A percentile compares a stretch with the other conserved stretches of the same genome.
phyloP scores from a whole-genome alignment of 805 yeast species.

The Grigorovia yakushimaensis region DNA sequence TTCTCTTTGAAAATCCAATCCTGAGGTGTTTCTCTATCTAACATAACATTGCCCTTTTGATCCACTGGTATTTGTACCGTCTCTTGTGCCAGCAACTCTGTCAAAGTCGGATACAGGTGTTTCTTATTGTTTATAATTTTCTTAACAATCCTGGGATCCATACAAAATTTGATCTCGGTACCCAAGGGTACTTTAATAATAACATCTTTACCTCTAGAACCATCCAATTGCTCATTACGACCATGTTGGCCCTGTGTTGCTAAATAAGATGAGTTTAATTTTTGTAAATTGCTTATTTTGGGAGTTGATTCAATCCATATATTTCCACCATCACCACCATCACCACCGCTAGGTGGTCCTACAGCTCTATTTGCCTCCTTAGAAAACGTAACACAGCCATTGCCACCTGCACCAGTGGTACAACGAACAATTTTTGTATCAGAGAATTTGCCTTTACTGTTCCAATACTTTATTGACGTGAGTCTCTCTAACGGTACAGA shows the following conservation, averaged over 20 bases:
- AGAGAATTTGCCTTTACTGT: constrained; percentile 31
- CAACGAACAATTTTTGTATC: constrained; percentile 64
- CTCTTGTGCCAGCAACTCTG: constrained; percentile 4
- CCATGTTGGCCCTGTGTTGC: constrained; percentile 73
- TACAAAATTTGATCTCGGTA: constrained; percentile 76
- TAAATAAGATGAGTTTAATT: constrained; percentile 51
- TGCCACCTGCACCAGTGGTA: constrained; percentile 77
- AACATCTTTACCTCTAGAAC: constrained; percentile 72
- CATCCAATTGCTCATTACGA: constrained; percentile 68
- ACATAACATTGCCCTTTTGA: constrained; percentile 12
- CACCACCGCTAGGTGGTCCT: constrained; percentile 99
- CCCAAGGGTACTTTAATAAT: constrained; percentile 87
- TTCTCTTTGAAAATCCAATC: constrained; percentile 87
- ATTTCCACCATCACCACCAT: constrained; percentile 91
- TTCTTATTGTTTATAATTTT: constrained; percentile 13
- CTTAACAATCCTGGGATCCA: constrained; percentile 49
- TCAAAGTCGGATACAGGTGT: background rate
- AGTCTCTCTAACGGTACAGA: constrained; percentile 20
- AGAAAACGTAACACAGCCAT: constrained; percentile 77
- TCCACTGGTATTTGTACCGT: constrained; percentile 11
- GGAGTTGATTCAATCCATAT: constrained; percentile 74
- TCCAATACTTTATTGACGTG: constrained; percentile 23
- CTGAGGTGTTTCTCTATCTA: constrained; percentile 39
- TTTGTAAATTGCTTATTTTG: constrained; percentile 62
- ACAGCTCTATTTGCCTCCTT: constrained; percentile 74